These are phyloP conservation scores for Aquilaria sinensis DNA, from an alignment of 345 rosid species.

Conservation along the genomic window DNA sequence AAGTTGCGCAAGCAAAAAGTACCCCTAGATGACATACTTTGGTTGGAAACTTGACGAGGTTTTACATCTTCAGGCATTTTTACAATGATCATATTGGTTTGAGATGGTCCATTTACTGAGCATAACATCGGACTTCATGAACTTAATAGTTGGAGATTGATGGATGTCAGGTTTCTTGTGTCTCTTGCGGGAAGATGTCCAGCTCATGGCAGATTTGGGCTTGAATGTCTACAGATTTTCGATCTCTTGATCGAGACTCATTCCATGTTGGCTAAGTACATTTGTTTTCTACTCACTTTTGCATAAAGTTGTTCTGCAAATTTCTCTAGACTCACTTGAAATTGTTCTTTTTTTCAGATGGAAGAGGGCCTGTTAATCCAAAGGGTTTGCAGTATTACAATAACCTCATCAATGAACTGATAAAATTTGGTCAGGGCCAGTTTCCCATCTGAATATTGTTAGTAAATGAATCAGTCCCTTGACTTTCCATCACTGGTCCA, in stretches of 20 bases:
- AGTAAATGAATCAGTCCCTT: background rate
- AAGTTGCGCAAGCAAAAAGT: no score
- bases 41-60: no score
- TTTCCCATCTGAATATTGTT: constrained; percentile 1
- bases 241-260: constrained; percentile 78
- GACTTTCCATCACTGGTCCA: background rate
- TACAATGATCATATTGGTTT: no score
- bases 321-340: background rate
- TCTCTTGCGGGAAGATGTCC: constrained; percentile 63
- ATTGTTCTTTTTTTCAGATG: constrained; percentile 32
- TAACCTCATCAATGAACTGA: constrained; percentile 44
- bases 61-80: no score
- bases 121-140: no score
- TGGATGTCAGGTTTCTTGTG: background rate
- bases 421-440: constrained; percentile 32
- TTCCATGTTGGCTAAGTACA: constrained; percentile 39
- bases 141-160: constrained; percentile 1
- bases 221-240: constrained; percentile 71
- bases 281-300: background rate
- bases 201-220: constrained; percentile 58
- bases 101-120: no score
- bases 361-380: constrained; percentile 54
- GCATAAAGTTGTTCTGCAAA: background rate
- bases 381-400: constrained; percentile 55
- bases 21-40: no score